A percentile compares a stretch with the other conserved stretches of the same genome.
phyloP scores from a whole-genome alignment of 495 filamentous ascomycete species.

The Parathielavia hyrcaniae region DNA sequence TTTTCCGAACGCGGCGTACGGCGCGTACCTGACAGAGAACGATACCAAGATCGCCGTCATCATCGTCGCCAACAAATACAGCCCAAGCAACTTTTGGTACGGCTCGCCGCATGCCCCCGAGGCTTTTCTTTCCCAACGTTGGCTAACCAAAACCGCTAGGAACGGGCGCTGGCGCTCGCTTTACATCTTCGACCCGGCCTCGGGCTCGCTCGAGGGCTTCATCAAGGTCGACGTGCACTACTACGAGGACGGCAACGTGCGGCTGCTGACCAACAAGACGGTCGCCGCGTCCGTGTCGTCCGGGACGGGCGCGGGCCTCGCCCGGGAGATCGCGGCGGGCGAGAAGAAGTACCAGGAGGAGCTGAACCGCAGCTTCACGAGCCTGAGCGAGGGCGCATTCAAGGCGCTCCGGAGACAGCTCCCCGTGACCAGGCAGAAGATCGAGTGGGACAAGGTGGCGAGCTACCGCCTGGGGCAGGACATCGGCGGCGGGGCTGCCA shows the following conservation, averaged over 20 bases:
- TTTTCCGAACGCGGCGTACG: conserved; percentile 73
- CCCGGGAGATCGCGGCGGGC: conserved; percentile 63
- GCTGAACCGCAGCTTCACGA: conserved; percentile 81
- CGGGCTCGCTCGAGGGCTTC: conserved; percentile 54
- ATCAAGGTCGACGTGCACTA: conserved; percentile 93
- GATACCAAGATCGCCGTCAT: conserved; percentile 72
- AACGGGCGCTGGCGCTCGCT: conserved; percentile 93
- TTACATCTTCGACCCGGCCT: conserved; percentile 68
- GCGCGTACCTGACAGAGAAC: conserved; percentile 71
- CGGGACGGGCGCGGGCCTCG: conserved; percentile 59
- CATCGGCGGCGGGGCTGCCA: conserved; percentile 52
- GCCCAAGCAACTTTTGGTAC: conserved; percentile 94
- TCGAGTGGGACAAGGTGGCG: conserved; percentile 99
- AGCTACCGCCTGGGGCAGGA: conserved; percentile 80
- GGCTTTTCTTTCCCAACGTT: no score
- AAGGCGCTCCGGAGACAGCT: conserved; percentile 88
- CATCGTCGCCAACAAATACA: conserved; percentile 92
- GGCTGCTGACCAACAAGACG: conserved; percentile 77
- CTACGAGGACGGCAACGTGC: conserved; percentile 98
- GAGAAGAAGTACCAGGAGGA: conserved; percentile 97
- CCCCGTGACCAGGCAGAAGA: conserved; percentile 95
- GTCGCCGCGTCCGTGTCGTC: conserved; percentile 53
- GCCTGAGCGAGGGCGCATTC: conserved; percentile 87
- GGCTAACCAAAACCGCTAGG: conserved; percentile 45
- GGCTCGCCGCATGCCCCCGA: neutral